These are phyloP conservation scores for Pseudoperonospora humuli DNA, from an alignment of 352 stramenopile genomes.

Conservation along the genomic window DNA sequence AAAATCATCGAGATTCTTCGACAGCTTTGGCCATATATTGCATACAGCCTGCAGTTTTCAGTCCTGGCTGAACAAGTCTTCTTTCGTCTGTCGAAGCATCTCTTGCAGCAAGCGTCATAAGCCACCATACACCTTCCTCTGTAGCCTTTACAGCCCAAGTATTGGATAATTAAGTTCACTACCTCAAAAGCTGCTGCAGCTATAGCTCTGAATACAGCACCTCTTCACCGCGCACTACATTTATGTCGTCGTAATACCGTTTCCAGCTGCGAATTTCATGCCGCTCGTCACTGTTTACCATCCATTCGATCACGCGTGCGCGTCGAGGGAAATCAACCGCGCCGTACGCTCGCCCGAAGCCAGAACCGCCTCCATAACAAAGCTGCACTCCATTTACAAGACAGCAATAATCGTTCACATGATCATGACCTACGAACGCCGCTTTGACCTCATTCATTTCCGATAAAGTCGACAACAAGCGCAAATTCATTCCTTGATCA, in stretches of 20 bases:
- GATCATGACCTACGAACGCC: slow-evolving; percentile 51
- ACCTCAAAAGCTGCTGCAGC: slow-evolving; percentile 11
- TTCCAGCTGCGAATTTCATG: slow-evolving; percentile 42
- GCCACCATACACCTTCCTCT: not conserved
- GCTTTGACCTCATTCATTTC: slow-evolving; percentile 54
- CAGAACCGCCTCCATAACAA: slow-evolving; percentile 46
- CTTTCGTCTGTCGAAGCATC: not conserved
- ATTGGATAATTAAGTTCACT: not conserved
- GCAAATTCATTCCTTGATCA: slow-evolving; percentile 31
- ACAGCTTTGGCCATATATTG: too few relatives aligned
- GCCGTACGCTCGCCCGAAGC: slow-evolving; percentile 35
- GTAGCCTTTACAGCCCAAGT: not conserved
- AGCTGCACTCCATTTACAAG: slow-evolving; percentile 35
- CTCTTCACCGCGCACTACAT: slow-evolving; percentile 13
- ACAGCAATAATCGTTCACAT: slow-evolving; percentile 55
- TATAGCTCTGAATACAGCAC: slow-evolving; percentile 27
- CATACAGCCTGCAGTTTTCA: too few relatives aligned
- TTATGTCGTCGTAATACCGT: slow-evolving; percentile 26
- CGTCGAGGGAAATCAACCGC: slow-evolving; percentile 26
- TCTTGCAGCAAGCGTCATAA: not conserved
- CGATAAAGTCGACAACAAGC: slow-evolving; percentile 34
- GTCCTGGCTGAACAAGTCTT: too few relatives aligned
- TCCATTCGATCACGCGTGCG: slow-evolving; percentile 52
- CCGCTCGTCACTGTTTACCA: slow-evolving; percentile 24
- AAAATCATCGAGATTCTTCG: too few relatives aligned